Base-by-base conservation (phyloP, 148 eudicot species). In the Fallopia convolvulus region DNA sequence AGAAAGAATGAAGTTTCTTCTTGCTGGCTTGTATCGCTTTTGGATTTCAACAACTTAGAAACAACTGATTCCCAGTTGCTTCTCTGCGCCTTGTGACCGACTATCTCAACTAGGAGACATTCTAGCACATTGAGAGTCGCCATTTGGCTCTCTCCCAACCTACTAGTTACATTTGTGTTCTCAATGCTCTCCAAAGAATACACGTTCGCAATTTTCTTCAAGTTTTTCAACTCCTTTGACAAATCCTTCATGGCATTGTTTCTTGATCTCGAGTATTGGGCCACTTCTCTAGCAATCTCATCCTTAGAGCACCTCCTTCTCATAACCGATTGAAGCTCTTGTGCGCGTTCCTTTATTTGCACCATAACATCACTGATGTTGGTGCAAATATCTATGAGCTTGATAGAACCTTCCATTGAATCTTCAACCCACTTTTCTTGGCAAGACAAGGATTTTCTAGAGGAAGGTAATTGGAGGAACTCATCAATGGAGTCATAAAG, bases 301-400 rank as follows among this genome's bases (percentile, higher is more conserved):
- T 82, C 84, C 20, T 74, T 74, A 15, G 80, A 79, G 50, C 78
- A 75, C 40, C 79, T 82, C 58, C 86, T 84, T 4, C 86, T 74
- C 0, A 87, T 58, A 9, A 32, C 49, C 17, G 89, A 87, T 49
- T 84, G 83, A 18, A 84, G 81, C 23, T 76, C 49, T 72, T 84
- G 82, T 4, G 81, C 47, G 2, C 33, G 72, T 47, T 84, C 78
- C 46, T 76, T 83, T 8, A 81, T 77, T 32, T 79, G 76, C n/a
- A 65, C 58, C 48, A 79, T 50, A 14, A 76, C 74, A 74, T 87
- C 84, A 78, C 77, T 82, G 0, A 82, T 46, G 0, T 78, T 56
- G 17, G 76, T 55, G 50, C 88, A 85, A 6, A 72, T n/a, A 73
- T 88, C 88, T 10, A 88, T 70, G 6, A 88, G 75, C 56, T 42